These are phyloP conservation scores for Potentilla sterilis DNA, from an alignment of 306 rosid species.

Conservation along the genomic window DNA sequence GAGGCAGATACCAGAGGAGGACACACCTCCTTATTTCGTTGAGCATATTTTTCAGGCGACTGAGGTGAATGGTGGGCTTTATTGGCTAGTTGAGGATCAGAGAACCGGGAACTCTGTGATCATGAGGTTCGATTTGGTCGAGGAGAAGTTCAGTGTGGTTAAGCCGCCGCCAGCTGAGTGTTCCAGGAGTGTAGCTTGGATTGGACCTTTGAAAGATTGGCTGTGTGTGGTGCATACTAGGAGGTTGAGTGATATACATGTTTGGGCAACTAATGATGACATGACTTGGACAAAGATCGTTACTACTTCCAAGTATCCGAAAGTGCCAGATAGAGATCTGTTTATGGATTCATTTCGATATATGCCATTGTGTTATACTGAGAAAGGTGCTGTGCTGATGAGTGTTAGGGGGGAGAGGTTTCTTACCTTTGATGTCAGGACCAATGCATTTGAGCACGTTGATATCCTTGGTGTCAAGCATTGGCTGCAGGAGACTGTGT, in stretches of 20 bases:
- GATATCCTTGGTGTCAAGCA: slow-evolving; percentile 22
- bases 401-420: slow-evolving; percentile 36
- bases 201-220: slow-evolving; percentile 24
- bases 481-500: slow-evolving; percentile 40
- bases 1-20: slow-evolving; percentile 33
- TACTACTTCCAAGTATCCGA: slow-evolving; percentile 16
- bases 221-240: slow-evolving; percentile 33
- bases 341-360: slow-evolving; percentile 16
- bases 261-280: slow-evolving; percentile 37
- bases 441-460: slow-evolving; percentile 14
- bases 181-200: slow-evolving; percentile 24
- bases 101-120: slow-evolving; percentile 9
- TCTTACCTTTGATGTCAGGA: slow-evolving; percentile 24
- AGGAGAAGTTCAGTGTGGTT: slow-evolving; percentile 36
- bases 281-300: slow-evolving; percentile 30
- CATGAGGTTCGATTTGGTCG: slow-evolving; percentile 31
- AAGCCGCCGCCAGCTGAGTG: slow-evolving; percentile 21
- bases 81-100: slow-evolving; percentile 33
- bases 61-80: slow-evolving; percentile 29
- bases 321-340: slow-evolving; percentile 8
- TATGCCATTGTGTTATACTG: slow-evolving; percentile 36
- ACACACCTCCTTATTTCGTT: slow-evolving; percentile 30
- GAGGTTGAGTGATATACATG: slow-evolving; percentile 27
- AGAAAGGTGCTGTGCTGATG: slow-evolving; percentile 32
- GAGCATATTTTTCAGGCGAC: slow-evolving; percentile 42